Base-by-base conservation (phyloP, 1,139 yeast genomes). In the Geotrichum australiense region DNA sequence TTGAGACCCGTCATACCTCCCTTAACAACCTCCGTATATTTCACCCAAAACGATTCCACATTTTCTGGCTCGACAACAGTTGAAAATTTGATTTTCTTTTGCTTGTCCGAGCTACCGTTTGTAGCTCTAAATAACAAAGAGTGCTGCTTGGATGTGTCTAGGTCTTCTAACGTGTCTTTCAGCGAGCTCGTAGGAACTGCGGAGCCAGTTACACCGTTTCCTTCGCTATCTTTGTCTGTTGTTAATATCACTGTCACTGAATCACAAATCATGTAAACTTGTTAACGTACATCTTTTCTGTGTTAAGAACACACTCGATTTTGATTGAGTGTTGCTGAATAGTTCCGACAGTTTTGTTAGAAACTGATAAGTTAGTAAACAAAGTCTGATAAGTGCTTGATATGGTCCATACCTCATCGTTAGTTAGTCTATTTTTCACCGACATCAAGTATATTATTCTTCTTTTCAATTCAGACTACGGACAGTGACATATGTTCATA, bases 11-110 rank as follows among this genome's bases (percentile, higher is more conserved):
- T 63, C 59, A 76, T 71, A 4, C 80, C 86, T 22, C 66, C 58
- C 57, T 82, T 83, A 45, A 83, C 68, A 0, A 73, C 73, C 35
- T 74, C 77, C 1, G 82, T 65, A 58, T 83, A 84, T 31, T 74
- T 76, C 29, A 62, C 60, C 94, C 94, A 84, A 57, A 84, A 84
- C 48, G 65, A 64, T 46, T 78, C 82, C 51, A 84, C 64, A 15
- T 71, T 64, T 3, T 67, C 71, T 0, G 74, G 63, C 32, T 71
- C 72, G 22, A 85, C 85, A 16, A 77, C 73, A 0, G 94, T 83
- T 6, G 84, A 74, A 35, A 76, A 59, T 55, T 80, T 80, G 30
- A 59, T 53, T 56, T 78, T 76, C 45, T 65, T 64, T 29, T 63
- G 58, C 50, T 72, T 69, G 47, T 67, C 64, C 46, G 63, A 61